These are phyloP conservation scores for Chlorella sp. DNA, from an alignment of 139 green algal species.

Conservation along the genomic window DNA sequence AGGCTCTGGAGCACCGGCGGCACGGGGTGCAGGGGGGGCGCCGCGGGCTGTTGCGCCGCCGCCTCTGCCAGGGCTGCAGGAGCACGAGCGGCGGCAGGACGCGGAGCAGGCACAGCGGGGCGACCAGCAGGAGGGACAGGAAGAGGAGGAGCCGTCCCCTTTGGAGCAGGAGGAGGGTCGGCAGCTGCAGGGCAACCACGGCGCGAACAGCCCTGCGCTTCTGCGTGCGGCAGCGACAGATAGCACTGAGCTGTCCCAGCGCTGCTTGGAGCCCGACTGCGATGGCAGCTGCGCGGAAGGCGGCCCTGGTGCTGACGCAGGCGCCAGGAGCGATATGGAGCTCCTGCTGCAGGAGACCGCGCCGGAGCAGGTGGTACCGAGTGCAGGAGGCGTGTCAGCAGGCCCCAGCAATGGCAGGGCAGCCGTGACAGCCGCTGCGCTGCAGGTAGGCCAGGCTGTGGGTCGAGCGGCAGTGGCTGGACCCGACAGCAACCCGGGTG, in stretches of 20 bases:
- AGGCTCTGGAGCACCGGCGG: not conserved
- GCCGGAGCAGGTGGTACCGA: not conserved
- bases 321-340: not conserved
- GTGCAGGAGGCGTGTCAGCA: not conserved
- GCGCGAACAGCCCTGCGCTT: not conserved
- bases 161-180: conserved; percentile 7
- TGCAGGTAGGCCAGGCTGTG: not conserved
- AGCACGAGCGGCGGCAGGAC: not conserved
- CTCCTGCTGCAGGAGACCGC: not conserved
- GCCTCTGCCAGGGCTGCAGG: not conserved
- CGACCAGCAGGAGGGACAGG: not conserved
- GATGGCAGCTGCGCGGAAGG: not conserved
- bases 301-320: not conserved
- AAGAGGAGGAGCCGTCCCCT: not conserved
- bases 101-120: not conserved
- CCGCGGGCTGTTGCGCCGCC: not conserved
- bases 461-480: not conserved
- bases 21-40: not conserved
- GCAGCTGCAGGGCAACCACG: not conserved
- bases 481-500: not conserved
- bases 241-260: not conserved
- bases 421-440: not conserved
- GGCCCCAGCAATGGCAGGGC: not conserved
- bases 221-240: not conserved
- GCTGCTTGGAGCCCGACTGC: not conserved